These are phyloP conservation scores for Cerioporus squamosus DNA, from an alignment of 1,284 basidiomycete species.

Conservation along the genomic window DNA sequence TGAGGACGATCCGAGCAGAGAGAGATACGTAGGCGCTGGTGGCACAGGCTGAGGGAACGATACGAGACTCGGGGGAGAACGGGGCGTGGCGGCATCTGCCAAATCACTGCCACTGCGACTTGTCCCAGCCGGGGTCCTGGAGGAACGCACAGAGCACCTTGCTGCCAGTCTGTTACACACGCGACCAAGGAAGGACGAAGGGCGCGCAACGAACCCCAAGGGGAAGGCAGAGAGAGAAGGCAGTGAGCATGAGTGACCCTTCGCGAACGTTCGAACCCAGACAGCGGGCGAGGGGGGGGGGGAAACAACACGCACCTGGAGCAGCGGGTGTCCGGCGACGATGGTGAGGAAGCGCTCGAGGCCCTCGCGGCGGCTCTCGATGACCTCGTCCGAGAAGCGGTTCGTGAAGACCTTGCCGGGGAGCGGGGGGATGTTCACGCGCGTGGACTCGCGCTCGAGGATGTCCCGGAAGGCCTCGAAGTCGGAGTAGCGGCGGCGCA, in stretches of 20 bases:
- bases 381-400: slow-evolving; percentile 97
- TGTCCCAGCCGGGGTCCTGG: slow-evolving; percentile 89
- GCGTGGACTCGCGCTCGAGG: slow-evolving; percentile 94
- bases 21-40: background rate
- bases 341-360: slow-evolving; percentile 95
- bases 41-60: background rate
- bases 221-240: background rate
- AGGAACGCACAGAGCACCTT: slow-evolving; percentile 97
- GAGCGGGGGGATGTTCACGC: slow-evolving; percentile 96
- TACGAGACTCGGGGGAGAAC: background rate
- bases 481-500: slow-evolving; percentile 95
- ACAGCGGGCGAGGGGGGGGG: background rate
- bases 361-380: slow-evolving; percentile 90
- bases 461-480: slow-evolving; percentile 99
- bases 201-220: background rate
- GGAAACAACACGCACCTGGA: slow-evolving; percentile 87
- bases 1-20: background rate
- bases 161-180: slow-evolving; percentile 79
- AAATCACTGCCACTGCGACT: slow-evolving; percentile 60
- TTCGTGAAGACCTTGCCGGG: slow-evolving; percentile 98
- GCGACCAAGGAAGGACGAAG: background rate
- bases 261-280: background rate
- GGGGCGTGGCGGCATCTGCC: background rate
- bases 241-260: background rate
- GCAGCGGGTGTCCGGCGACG: slow-evolving; percentile 94